Base-by-base conservation (phyloP, 2,329 filamentous ascomycete genomes). In the Kalmusia sp. region DNA sequence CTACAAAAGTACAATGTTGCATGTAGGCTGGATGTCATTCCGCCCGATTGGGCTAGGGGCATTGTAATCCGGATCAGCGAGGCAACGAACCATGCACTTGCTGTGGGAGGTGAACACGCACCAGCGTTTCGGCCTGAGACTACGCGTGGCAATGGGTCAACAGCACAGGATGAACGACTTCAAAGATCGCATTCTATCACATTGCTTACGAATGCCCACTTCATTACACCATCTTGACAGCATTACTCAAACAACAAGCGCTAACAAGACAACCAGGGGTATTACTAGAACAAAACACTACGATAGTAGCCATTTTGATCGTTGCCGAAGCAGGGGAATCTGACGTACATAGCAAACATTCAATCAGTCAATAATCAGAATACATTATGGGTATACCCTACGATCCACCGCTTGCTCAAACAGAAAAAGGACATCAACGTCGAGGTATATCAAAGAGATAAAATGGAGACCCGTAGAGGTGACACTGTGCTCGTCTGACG, bases 371-470 rank as follows among this genome's bases (percentile, higher is more conserved):
- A 57, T 37, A 59, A 60, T 34, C 59, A 65, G 51, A 59, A 68
- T 68, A 67, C 67, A 69, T 71, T 67, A 69, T 68, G 68, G 68
- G 68, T 71, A 71, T 71, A 69, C 66, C 62, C 57, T 66, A 54
- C 62, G 60, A 54, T 51, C 64, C 58, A 57, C 35, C 52, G 41
- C 21, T 47, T 55, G 51, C 54, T 51, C 54, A 54, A 56, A 47
- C 44, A 41, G 59, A 60, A 50, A 49, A 50, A 56, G 51, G 43
- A 62, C 57, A 61, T 60, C 60, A 60, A 66, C 46, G 33, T 51
- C 33, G 52, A 59, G 38, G 35, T 22, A 55, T 41, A 54, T 46
- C 43, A 55, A 61, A 47, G 48, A 28, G 31, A 43, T 34, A 49
- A 39, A 37, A 34, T 54, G 56, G 48, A 55, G 58, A 59, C 64